These are phyloP conservation scores for Gaillardinia entomophila DNA, from an alignment of 805 yeast genomes.

Conservation along the genomic window DNA sequence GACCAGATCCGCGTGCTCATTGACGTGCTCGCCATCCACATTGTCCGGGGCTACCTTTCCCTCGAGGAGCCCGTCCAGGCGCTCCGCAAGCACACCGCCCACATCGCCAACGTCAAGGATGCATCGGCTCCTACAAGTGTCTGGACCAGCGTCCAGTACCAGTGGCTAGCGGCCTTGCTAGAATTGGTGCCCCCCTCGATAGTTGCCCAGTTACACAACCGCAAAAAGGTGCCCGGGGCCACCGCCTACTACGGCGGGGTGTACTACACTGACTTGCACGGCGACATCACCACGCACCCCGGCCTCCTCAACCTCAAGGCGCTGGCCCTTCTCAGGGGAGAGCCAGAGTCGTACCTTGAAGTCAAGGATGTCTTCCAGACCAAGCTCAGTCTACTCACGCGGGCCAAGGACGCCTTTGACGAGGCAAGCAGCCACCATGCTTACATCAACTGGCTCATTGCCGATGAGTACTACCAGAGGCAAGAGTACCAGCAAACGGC, in stretches of 20 bases:
- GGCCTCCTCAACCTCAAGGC: slow-evolving; percentile 23
- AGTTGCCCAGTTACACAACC: slow-evolving; percentile 3
- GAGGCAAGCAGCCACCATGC: slow-evolving; percentile 1
- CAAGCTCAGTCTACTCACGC: slow-evolving; percentile 18
- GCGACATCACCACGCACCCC: slow-evolving; percentile 23
- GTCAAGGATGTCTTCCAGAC: too few relatives aligned
- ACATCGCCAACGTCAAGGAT: slow-evolving; percentile 45
- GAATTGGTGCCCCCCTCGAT: slow-evolving; percentile 43
- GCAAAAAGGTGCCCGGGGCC: slow-evolving; percentile 3
- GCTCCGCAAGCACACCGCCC: slow-evolving; percentile 58
- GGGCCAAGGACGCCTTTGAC: slow-evolving; percentile 2
- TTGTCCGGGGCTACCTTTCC: slow-evolving; percentile 55
- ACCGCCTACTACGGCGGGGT: slow-evolving; percentile 29
- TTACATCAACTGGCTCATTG: slow-evolving; percentile 46
- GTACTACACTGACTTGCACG: slow-evolving; percentile 14
- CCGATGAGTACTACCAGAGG: slow-evolving; percentile 34
- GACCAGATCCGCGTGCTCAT: slow-evolving; percentile 40
- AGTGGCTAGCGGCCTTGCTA: slow-evolving; percentile 59
- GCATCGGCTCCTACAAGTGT: slow-evolving; percentile 15
- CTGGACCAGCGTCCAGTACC: slow-evolving; percentile 63
- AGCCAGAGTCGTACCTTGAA: too few relatives aligned
- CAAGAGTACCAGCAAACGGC: slow-evolving; percentile 30
- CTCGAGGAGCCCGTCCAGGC: slow-evolving; percentile 55
- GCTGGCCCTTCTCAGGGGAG: slow-evolving; percentile 13
- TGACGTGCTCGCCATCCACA: slow-evolving; percentile 59